Conservation (phyloP, 2,329 filamentous ascomycete genomes). For the Neophaeococcomyces mojaviensis region DNA sequence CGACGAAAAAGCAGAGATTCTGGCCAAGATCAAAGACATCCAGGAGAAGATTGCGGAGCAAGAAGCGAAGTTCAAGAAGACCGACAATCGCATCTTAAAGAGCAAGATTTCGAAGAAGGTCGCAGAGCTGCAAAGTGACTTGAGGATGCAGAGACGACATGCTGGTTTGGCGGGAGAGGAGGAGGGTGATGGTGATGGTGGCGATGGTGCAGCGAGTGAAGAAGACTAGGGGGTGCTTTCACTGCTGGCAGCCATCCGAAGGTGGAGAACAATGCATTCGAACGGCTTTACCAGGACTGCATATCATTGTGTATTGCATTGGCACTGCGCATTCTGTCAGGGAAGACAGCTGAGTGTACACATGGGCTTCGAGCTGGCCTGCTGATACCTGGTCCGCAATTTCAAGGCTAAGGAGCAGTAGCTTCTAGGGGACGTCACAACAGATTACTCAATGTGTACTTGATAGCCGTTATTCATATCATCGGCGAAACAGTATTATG, state of each 20-base stretch:
- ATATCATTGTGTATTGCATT: no score
- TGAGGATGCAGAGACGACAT: slow-evolving; percentile 21
- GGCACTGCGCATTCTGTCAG: no score
- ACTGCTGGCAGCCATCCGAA: no score
- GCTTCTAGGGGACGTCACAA: no score
- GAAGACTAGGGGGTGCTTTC: background rate
- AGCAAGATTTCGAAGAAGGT: slow-evolving; percentile 38
- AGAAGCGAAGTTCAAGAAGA: slow-evolving; percentile 32
- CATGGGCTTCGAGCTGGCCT: no score
- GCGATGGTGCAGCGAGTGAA: slow-evolving; percentile 8
- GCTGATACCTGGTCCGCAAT: no score
- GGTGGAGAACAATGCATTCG: no score
- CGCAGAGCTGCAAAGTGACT: slow-evolving; percentile 20
- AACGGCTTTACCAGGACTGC: no score
- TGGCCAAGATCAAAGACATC: slow-evolving; percentile 33
- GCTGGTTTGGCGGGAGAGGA: slow-evolving; percentile 18
- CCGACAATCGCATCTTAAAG: slow-evolving; percentile 22
- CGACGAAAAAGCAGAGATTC: slow-evolving; percentile 23
- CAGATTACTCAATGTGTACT: no score
- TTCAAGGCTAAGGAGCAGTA: no score
- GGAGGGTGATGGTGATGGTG: slow-evolving; percentile 17
- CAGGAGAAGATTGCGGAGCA: slow-evolving; percentile 39
- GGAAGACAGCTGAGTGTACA: no score
- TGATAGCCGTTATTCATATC: background rate
- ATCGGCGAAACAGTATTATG: no score